Evolutionary conservation across 2,329 filamentous ascomycete species (phyloP).

Genomic region (Aspergillus intermedius): DNA sequence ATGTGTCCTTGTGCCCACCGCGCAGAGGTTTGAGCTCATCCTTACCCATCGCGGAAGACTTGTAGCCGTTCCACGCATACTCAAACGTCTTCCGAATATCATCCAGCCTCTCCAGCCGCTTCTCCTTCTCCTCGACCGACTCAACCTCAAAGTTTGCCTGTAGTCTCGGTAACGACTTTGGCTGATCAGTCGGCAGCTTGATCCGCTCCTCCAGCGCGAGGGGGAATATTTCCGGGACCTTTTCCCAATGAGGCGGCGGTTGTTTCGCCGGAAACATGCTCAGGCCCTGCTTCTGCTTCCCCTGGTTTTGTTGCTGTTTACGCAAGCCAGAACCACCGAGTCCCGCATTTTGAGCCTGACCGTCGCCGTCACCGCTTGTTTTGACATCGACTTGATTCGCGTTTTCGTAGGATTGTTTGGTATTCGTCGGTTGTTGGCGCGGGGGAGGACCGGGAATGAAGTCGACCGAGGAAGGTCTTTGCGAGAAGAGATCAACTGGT

Average conservation of each 20-base stretch:
- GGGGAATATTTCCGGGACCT: conserved; percentile 70
- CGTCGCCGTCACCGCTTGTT: neutral
- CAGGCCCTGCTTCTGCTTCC: conserved; percentile 27
- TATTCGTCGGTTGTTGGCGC: neutral
- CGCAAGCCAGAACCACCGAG: neutral
- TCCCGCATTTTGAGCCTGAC: neutral
- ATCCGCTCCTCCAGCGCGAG: conserved; percentile 65
- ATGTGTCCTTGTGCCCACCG: conserved; percentile 65
- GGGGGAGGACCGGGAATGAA: too few relatives aligned
- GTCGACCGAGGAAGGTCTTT: neutral
- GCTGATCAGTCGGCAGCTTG: conserved; percentile 63
- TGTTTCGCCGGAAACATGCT: conserved; percentile 23
- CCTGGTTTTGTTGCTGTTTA: conserved; percentile 9
- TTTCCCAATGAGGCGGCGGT: conserved; percentile 61
- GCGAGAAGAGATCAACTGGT: conserved; percentile 8
- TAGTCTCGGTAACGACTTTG: conserved; percentile 66
- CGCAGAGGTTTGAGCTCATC: conserved; percentile 77
- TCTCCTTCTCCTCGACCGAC: conserved; percentile 51
- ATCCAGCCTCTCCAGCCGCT: conserved; percentile 58
- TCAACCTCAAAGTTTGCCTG: conserved; percentile 67
- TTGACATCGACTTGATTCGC: neutral
- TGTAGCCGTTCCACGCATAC: conserved; percentile 78
- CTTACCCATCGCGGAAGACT: conserved; percentile 70
- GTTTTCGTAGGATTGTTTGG: neutral
- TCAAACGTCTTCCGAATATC: conserved; percentile 67